Percentiles rank a stretch among this genome's conserved stretches.
These are phyloP conservation scores for Hydnomerulius pinastri DNA, from an alignment of 768 basidiomycete species.

Conservation along the genomic window DNA sequence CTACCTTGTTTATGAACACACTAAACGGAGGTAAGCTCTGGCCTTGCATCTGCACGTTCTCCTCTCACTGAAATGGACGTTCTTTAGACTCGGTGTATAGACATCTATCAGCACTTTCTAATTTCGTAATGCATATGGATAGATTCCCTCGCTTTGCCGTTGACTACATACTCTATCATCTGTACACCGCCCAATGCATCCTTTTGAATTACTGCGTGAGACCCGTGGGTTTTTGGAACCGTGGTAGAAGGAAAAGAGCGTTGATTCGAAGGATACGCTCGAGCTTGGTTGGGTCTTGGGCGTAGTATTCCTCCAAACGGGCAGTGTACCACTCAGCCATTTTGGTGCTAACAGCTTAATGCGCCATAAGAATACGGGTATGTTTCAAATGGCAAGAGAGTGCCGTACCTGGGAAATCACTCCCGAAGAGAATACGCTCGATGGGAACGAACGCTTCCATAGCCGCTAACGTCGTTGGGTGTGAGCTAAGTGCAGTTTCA, in stretches of 20 bases:
- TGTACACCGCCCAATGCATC: conserved; percentile 30
- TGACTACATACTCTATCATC: conserved; percentile 22
- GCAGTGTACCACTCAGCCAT: conserved; percentile 65
- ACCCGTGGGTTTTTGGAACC: conserved; percentile 14
- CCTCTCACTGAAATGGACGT: conserved; percentile 5
- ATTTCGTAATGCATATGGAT: conserved; percentile 23
- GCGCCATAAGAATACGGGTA: conserved; percentile 2
- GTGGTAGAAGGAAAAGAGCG: conserved; percentile 52
- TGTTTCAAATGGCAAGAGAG: background rate
- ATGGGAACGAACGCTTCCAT: conserved; percentile 51
- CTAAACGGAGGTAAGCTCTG: conserved; percentile 69
- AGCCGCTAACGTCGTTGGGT: conserved; percentile 50
- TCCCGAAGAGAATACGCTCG: conserved; percentile 66
- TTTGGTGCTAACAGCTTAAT: conserved; percentile 55
- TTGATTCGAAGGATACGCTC: conserved; percentile 49
- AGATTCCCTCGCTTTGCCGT: conserved; percentile 26
- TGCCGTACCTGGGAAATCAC: conserved; percentile 71
- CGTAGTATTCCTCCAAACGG: conserved; percentile 53
- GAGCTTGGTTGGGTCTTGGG: conserved; percentile 39
- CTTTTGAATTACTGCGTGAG: conserved; percentile 10
- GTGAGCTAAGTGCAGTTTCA: conserved; percentile 69
- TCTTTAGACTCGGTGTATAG: conserved; percentile 62
- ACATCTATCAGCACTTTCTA: conserved; percentile 13
- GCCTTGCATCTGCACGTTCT: background rate
- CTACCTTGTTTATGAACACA: conserved; percentile 91